These are phyloP conservation scores for Ilyonectria mors-panacis DNA, from an alignment of 2,329 filamentous ascomycete species.

Conservation along the genomic window DNA sequence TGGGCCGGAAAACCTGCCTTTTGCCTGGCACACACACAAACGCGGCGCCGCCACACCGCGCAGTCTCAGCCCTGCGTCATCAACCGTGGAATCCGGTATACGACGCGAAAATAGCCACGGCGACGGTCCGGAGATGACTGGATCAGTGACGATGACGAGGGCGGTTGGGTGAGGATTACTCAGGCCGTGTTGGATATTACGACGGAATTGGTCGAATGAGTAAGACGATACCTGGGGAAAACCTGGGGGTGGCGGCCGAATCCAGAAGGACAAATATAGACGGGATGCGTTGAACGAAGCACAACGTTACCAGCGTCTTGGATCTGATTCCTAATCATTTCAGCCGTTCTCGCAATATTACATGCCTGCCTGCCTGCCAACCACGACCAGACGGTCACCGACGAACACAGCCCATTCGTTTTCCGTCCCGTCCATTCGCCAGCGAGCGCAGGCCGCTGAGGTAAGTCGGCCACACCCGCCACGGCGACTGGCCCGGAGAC, in stretches of 20 bases:
- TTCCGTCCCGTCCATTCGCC: conserved; percentile 9
- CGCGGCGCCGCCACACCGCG: conserved; percentile 14
- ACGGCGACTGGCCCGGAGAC: conserved; percentile 9
- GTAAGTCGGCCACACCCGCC: conserved; percentile 16
- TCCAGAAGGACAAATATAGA: background rate
- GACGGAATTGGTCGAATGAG: background rate
- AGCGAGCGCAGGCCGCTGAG: conserved; percentile 17
- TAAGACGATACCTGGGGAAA: background rate
- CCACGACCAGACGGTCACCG: background rate
- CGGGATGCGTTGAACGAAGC: background rate
- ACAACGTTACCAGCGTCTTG: background rate
- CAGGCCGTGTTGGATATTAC: conserved; percentile 16
- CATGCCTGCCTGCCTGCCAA: background rate
- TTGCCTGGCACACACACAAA: conserved; percentile 7
- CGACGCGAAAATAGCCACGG: conserved; percentile 14
- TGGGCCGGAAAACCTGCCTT: conserved; percentile 1
- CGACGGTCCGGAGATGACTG: conserved; percentile 6
- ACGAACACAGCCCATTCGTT: background rate
- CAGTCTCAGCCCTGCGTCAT: conserved; percentile 16
- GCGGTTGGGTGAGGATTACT: conserved; percentile 17
- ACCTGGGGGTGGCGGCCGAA: background rate
- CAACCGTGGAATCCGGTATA: conserved; percentile 18
- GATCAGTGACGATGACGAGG: conserved; percentile 21
- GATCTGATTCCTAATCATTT: background rate
- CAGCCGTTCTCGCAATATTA: background rate